phyloP scores from a whole-genome alignment of 2,329 filamentous ascomycete genomes.

The Claviceps pazoutovae region DNA sequence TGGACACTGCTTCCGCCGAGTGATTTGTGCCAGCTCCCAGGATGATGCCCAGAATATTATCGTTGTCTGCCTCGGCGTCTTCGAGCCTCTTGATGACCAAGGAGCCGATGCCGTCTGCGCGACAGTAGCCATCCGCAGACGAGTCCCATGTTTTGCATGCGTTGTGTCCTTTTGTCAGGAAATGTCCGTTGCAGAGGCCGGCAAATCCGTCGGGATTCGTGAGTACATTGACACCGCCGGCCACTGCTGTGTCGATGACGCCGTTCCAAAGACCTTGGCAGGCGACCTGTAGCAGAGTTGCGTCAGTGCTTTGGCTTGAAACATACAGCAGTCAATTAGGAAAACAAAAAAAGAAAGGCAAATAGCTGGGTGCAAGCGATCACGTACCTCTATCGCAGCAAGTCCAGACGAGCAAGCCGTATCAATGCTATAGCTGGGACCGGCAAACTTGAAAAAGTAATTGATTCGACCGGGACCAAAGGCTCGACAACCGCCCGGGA shows the following conservation, averaged over 20 bases:
- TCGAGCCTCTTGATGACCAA: slow-evolving; percentile 68
- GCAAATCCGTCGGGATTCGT: slow-evolving; percentile 3
- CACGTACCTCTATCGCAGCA: slow-evolving; percentile 46
- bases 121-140: slow-evolving; percentile 68
- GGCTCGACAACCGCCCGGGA: slow-evolving; percentile 55
- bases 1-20: slow-evolving; percentile 66
- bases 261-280: slow-evolving; percentile 6
- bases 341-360: not conserved
- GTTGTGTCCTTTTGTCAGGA: slow-evolving; percentile 2
- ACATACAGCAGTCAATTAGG: slow-evolving; percentile 17
- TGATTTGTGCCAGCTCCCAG: slow-evolving; percentile 67
- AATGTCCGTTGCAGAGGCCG: slow-evolving; percentile 3
- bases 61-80: slow-evolving; percentile 63
- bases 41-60: slow-evolving; percentile 65
- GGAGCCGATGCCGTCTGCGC: slow-evolving; percentile 61
- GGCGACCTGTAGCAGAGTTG: slow-evolving; percentile 13
- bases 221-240: slow-evolving; percentile 8
- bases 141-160: slow-evolving; percentile 63
- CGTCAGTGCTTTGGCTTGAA: slow-evolving; percentile 30
- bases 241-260: slow-evolving; percentile 2
- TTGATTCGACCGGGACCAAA: slow-evolving; percentile 51
- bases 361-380: not conserved
- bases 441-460: slow-evolving; percentile 65
- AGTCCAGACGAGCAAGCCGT: slow-evolving; percentile 66
- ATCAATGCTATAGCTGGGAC: slow-evolving; percentile 58